phyloP scores from a whole-genome alignment of 2,329 filamentous ascomycete species.

The Venturia carpophila region DNA sequence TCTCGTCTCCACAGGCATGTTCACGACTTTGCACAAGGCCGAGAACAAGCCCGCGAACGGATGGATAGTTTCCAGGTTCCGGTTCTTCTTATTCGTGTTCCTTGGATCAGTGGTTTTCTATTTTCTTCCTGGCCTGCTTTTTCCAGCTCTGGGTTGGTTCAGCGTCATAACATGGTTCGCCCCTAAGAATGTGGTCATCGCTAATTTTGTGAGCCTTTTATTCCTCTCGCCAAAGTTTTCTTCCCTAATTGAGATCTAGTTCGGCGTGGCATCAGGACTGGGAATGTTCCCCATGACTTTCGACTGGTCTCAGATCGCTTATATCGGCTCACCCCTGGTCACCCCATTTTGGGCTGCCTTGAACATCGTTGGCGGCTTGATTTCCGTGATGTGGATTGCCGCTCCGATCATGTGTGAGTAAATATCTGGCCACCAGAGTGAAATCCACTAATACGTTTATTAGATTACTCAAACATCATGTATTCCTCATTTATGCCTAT shows the following conservation, averaged over 20 bases:
- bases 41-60: slow-evolving; percentile 75
- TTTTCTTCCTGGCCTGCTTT: slow-evolving; percentile 72
- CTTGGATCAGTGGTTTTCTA: slow-evolving; percentile 68
- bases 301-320: slow-evolving; percentile 83
- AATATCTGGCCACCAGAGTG: neutral
- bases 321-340: slow-evolving; percentile 76
- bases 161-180: slow-evolving; percentile 84
- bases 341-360: slow-evolving; percentile 82
- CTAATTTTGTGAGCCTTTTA: slow-evolving; percentile 53
- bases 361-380: slow-evolving; percentile 73
- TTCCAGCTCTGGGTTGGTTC: slow-evolving; percentile 82
- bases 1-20: slow-evolving; percentile 82
- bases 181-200: slow-evolving; percentile 75
- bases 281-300: slow-evolving; percentile 81
- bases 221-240: neutral
- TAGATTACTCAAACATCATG: slow-evolving; percentile 67
- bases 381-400: slow-evolving; percentile 77
- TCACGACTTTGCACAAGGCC: slow-evolving; percentile 75
- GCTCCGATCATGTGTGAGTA: slow-evolving; percentile 60
- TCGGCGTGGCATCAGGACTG: slow-evolving; percentile 76
- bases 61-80: slow-evolving; percentile 75
- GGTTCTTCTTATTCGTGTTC: slow-evolving; percentile 74
- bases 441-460: neutral
- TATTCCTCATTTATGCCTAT: slow-evolving; percentile 84
- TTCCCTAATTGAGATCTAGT: slow-evolving; percentile 34